Evolutionary conservation across 257 asterid species (phyloP).

Genomic region (Solanum bulbocastanum): DNA sequence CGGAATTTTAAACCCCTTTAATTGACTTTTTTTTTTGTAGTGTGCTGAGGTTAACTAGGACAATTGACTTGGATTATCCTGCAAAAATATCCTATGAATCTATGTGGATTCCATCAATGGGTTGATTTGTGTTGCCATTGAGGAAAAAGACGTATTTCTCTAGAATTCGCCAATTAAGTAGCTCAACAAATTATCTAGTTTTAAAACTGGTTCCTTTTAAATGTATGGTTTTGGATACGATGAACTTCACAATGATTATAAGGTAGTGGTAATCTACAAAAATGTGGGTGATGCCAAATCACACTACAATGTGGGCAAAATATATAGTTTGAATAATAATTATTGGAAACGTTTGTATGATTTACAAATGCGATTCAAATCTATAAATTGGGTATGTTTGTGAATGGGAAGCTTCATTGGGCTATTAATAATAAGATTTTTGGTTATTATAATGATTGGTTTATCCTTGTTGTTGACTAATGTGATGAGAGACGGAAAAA

Average conservation of each 20-base stretch:
- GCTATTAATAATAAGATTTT: background rate
- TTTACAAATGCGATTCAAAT: background rate
- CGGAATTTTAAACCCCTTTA: no score
- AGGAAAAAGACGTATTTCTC: background rate
- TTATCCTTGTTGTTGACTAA: background rate
- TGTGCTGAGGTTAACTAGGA: background rate
- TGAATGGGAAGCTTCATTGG: background rate
- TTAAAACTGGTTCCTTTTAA: background rate
- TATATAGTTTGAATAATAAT: background rate
- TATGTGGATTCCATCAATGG: background rate
- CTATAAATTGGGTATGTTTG: background rate
- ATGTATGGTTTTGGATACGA: background rate
- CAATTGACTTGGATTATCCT: background rate
- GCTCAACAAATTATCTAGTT: background rate
- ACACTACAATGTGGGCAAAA: background rate
- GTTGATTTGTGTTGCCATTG: background rate
- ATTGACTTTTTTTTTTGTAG: no score
- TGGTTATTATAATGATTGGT: background rate
- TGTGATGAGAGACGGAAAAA: no score
- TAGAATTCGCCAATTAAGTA: background rate
- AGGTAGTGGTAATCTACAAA: background rate
- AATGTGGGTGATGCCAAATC: no score
- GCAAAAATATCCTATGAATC: background rate
- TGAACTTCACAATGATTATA: background rate
- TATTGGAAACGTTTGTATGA: background rate